Conservation (phyloP, 225 moss, liverwort and hornwort species). For the Antitrichia curtipendula region DNA sequence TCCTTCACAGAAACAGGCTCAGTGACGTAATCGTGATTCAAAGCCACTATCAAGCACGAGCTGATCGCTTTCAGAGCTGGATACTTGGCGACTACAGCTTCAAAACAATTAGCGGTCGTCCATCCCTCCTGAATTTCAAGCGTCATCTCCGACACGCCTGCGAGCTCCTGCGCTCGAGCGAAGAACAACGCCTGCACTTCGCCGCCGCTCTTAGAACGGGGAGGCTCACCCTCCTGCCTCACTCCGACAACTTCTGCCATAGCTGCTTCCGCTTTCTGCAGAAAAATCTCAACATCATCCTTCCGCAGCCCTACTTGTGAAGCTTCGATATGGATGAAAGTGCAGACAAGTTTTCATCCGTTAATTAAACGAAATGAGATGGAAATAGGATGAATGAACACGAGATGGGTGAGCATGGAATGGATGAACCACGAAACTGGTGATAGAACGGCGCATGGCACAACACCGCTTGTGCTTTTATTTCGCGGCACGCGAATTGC, state of each 20-base stretch:
- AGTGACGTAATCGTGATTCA: neutral
- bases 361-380: neutral
- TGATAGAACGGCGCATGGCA: neutral
- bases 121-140: constrained; percentile 32
- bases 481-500: neutral
- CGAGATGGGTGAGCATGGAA: neutral
- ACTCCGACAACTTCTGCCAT: neutral
- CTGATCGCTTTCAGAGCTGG: constrained; percentile 28
- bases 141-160: constrained; percentile 36
- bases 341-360: neutral
- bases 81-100: constrained; percentile 18
- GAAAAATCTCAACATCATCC: neutral
- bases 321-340: neutral
- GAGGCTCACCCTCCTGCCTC: neutral
- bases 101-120: constrained; percentile 38
- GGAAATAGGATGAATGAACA: neutral
- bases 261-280: neutral
- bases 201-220: neutral
- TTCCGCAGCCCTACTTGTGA: neutral
- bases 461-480: neutral
- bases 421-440: neutral
- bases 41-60: constrained; percentile 45
- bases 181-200: constrained; percentile 41
- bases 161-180: constrained; percentile 52
- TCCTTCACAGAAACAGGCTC: constrained; percentile 10